Evolutionary conservation across 805 yeast genomes (phyloP).

Genomic region (Pichia pseudocactophila): DNA sequence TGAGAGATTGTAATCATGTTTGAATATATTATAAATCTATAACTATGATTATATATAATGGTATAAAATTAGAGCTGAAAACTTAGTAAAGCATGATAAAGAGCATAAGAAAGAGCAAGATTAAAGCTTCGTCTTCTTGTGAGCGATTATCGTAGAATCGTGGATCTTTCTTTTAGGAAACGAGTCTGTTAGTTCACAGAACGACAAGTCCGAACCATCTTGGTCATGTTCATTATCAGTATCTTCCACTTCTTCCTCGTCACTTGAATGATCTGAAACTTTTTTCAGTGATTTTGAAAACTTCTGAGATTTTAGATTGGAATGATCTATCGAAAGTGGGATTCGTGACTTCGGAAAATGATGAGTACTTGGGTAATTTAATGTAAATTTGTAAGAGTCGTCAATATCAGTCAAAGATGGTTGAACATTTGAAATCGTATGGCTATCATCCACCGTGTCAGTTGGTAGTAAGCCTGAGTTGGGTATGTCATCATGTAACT

Average conservation of each 20-base stretch:
- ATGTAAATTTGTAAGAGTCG: conserved; percentile 14
- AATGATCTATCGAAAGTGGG: conserved; percentile 13
- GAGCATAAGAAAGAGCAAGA: not conserved
- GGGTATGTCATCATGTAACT: not conserved
- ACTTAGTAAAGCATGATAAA: not conserved
- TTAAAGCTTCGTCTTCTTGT: conserved; percentile 9
- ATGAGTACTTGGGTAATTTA: conserved; percentile 15
- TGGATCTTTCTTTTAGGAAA: conserved; percentile 12
- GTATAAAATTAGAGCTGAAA: not conserved
- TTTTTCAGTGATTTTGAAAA: not conserved
- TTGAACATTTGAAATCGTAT: not conserved
- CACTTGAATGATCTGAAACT: not conserved
- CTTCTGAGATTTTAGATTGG: conserved; percentile 5
- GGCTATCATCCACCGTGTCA: not conserved
- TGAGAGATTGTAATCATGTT: not conserved
- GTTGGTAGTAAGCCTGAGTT: not conserved
- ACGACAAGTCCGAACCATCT: conserved; percentile 10
- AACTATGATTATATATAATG: not conserved
- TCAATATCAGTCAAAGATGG: conserved; percentile 1
- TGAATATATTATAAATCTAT: not conserved
- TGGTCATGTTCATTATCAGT: not conserved
- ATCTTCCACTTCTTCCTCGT: conserved; percentile 4
- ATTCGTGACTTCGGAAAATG: conserved; percentile 22
- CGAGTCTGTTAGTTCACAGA: conserved; percentile 6
- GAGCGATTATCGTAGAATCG: conserved; percentile 5